These are phyloP conservation scores for Blepharisma undulans DNA, from an alignment of 169 alveolate genomes.

Conservation along the genomic window DNA sequence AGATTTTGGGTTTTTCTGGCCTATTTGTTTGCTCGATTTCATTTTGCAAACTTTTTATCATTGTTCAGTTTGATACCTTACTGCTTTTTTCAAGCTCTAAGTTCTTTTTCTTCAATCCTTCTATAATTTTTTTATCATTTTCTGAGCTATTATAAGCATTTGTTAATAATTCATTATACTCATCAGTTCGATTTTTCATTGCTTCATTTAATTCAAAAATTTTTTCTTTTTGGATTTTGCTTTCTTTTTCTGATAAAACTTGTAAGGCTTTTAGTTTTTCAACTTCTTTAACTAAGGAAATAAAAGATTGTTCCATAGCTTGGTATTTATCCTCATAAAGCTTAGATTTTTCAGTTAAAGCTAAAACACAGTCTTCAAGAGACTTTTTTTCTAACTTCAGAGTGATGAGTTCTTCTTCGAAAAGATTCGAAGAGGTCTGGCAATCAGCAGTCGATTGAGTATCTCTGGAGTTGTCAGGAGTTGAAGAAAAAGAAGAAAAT, in stretches of 20 bases:
- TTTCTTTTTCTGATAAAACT: not conserved
- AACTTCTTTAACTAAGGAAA: not conserved
- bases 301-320: not conserved
- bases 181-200: not conserved
- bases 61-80: not conserved
- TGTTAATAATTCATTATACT: not conserved
- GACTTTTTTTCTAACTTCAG: not conserved
- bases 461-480: not conserved
- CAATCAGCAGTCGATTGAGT: not conserved
- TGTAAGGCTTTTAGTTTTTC: not conserved
- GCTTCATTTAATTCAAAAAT: not conserved
- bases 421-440: not conserved
- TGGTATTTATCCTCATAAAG: not conserved
- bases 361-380: not conserved
- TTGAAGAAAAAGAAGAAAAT: not conserved
- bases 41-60: not conserved
- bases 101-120: not conserved
- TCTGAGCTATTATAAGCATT: not conserved
- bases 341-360: not conserved
- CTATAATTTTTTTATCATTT: not conserved
- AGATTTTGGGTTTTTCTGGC: not conserved
- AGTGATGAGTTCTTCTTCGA: not conserved
- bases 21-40: not conserved
- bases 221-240: not conserved
- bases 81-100: not conserved